Evolutionary conservation across 2,329 filamentous ascomycete genomes (phyloP).

Genomic region (Fusarium penzigii): DNA sequence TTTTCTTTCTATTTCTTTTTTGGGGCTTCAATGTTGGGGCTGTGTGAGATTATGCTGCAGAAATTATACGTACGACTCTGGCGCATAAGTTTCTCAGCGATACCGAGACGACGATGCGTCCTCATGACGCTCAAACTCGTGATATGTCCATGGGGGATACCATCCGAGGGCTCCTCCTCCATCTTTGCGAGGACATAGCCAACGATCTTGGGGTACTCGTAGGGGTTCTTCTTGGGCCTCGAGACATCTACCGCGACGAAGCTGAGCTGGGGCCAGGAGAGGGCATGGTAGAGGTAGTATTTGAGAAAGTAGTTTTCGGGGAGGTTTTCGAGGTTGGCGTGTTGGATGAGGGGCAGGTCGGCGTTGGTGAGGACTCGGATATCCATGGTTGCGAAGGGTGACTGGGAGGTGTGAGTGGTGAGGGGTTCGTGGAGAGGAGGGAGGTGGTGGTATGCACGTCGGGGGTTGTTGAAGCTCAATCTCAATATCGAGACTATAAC

Average conservation of each 20-base stretch:
- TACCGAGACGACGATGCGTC: conserved; percentile 85
- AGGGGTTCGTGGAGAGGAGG: background rate
- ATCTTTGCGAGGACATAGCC: conserved; percentile 99
- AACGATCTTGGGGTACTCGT: conserved; percentile 95
- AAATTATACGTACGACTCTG: conserved; percentile 73
- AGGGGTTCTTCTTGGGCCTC: conserved; percentile 72
- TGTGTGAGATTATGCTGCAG: too few species aligned
- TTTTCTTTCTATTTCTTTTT: too few species aligned
- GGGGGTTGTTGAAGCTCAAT: too few species aligned
- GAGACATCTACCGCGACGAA: conserved; percentile 94
- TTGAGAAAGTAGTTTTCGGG: conserved; percentile 99
- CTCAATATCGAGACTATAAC: too few species aligned
- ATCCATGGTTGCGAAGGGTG: conserved; percentile 66
- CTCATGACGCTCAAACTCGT: conserved; percentile 95
- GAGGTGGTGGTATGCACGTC: too few species aligned
- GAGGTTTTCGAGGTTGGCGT: conserved; percentile 97
- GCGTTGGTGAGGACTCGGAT: conserved; percentile 83
- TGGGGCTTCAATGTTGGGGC: too few species aligned
- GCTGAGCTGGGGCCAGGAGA: conserved; percentile 96
- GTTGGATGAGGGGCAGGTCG: conserved; percentile 90
- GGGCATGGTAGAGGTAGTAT: conserved; percentile 99
- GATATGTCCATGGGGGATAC: conserved; percentile 92
- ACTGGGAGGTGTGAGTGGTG: background rate
- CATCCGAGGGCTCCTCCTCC: conserved; percentile 95
- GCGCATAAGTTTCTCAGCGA: conserved; percentile 96